A percentile compares a stretch with the other conserved stretches of the same genome.
These are phyloP conservation scores for Mycena sanguinolenta DNA, from an alignment of 768 basidiomycete species.

Conservation along the genomic window DNA sequence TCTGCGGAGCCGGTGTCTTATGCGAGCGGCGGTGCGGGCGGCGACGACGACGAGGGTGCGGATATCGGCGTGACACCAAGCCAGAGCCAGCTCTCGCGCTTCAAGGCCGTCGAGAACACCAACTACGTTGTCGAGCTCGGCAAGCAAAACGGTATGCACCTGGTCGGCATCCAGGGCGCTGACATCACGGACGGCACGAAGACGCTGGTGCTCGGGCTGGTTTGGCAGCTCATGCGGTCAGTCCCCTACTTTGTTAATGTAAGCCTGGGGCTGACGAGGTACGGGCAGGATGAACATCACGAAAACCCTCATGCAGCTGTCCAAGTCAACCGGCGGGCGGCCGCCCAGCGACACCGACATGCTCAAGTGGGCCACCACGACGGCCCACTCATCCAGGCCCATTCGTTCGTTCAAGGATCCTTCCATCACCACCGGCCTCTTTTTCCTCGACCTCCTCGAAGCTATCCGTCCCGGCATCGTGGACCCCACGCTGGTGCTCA, in stretches of 20 bases:
- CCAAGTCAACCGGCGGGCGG: slow-evolving; percentile 75
- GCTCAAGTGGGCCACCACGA: slow-evolving; percentile 95
- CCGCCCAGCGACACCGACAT: slow-evolving; percentile 94
- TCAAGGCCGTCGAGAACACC: slow-evolving; percentile 98
- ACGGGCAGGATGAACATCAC: slow-evolving; percentile 82
- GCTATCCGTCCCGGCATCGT: slow-evolving; percentile 95
- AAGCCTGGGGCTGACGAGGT: not conserved
- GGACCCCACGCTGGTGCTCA: slow-evolving; percentile 84
- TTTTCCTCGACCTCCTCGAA: slow-evolving; percentile 94
- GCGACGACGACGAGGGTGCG: slow-evolving; percentile 75
- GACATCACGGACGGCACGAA: slow-evolving; percentile 96
- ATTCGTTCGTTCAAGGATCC: slow-evolving; percentile 98
- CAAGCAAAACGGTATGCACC: slow-evolving; percentile 92
- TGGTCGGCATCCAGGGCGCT: slow-evolving; percentile 97
- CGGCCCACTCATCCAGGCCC: slow-evolving; percentile 76
- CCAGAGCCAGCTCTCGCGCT: slow-evolving; percentile 88
- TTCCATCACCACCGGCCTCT: slow-evolving; percentile 86
- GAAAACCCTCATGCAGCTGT: slow-evolving; percentile 86
- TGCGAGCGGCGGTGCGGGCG: slow-evolving; percentile 51
- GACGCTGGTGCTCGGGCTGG: slow-evolving; percentile 94
- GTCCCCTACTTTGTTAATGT: slow-evolving; percentile 40
- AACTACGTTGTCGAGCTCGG: slow-evolving; percentile 96
- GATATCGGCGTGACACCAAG: slow-evolving; percentile 88
- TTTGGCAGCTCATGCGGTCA: slow-evolving; percentile 97
- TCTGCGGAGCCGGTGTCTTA: slow-evolving; percentile 52